Base-by-base conservation (phyloP, 768 basidiomycete genomes). In the Rhodotorula graminis region DNA sequence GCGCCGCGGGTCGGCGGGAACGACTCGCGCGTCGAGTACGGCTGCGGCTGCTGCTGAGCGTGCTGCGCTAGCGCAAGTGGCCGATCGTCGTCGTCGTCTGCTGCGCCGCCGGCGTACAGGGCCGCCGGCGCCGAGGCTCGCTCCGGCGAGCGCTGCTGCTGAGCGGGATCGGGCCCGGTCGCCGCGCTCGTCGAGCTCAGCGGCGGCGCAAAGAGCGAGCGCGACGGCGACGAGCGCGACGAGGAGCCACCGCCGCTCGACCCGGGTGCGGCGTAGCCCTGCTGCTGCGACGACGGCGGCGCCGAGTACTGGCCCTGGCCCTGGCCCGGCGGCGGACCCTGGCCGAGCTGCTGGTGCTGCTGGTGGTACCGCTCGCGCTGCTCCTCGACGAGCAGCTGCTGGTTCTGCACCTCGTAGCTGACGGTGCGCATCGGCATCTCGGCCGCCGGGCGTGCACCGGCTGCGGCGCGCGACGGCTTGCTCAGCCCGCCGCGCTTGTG, bases 321-420 rank as follows among this genome's bases (percentile, higher is more conserved):
- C 42, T 67, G 8, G n/a, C n/a, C 27, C 27, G 68, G 4, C 5
- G 57, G 33, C 23, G 64, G 64, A 23, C 72, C 40, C 0, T 53
- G 27, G 56, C 60, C 64, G n/a, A 63, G 52, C 11, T 44, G 61
- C 14, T 64, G 70, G 40, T 56, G 64, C 47, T 68, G 55, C 42
- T 57, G 64, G 31, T 74, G 74, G 15, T 25, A 37, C 59, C 53
- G 49, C 40, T 65, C 66, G n/a, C 16, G 53, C n/a, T 55, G 53
- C 53, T 61, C 67, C 79, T 95, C 92, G 77, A 93, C 89, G 80
- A 93, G 91, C 86, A 97, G 92, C 62, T 89, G 90, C 33, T 90
- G 88, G 80, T 92, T 90, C 80, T 97, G 94, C 86, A 91, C 89
- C 78, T 95, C 94, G 79, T 95, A 97, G 77, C 92, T 90, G 52